A percentile compares a stretch with the other conserved stretches of the same genome.
phyloP scores from a whole-genome alignment of 257 asterid species.

The Anisodus tanguticus region DNA sequence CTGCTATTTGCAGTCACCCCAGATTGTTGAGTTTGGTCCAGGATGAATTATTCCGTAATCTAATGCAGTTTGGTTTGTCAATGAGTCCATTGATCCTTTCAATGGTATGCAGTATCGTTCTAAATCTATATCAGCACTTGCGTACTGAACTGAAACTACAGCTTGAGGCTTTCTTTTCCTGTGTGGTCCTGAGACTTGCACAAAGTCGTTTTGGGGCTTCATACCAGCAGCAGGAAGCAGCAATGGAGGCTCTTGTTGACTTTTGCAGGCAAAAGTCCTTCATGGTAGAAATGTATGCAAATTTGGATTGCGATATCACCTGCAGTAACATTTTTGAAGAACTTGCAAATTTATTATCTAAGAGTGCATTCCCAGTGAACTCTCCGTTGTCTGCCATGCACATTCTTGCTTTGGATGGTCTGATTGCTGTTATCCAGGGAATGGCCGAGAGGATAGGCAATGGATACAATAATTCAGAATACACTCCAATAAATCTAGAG shows the following conservation, averaged over 20 bases:
- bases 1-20: constrained; percentile 74
- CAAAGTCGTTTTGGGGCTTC: constrained; percentile 93
- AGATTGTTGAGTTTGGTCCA: constrained; percentile 87
- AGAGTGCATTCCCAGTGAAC: constrained; percentile 96
- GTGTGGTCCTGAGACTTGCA: constrained; percentile 91
- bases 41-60: constrained; percentile 86
- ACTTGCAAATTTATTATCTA: constrained; percentile 86
- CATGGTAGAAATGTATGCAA: constrained; percentile 93
- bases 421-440: constrained; percentile 96
- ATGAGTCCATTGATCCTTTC: constrained; percentile 91
- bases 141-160: constrained; percentile 85
- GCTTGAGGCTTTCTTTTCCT: constrained; percentile 93
- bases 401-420: constrained; percentile 97
- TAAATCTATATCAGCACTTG: constrained; percentile 83
- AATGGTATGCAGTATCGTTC: constrained; percentile 92
- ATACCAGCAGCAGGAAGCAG: constrained; percentile 96
- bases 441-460: constrained; percentile 99
- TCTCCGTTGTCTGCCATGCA: constrained; percentile 95
- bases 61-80: constrained; percentile 94
- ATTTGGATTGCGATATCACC: constrained; percentile 94
- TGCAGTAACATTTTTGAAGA: constrained; percentile 95
- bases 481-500: constrained; percentile 57
- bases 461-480: constrained; percentile 71
- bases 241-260: constrained; percentile 99
- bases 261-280: constrained; percentile 91